phyloP scores from a whole-genome alignment of 257 asterid species.

The Verbena officinalis region DNA sequence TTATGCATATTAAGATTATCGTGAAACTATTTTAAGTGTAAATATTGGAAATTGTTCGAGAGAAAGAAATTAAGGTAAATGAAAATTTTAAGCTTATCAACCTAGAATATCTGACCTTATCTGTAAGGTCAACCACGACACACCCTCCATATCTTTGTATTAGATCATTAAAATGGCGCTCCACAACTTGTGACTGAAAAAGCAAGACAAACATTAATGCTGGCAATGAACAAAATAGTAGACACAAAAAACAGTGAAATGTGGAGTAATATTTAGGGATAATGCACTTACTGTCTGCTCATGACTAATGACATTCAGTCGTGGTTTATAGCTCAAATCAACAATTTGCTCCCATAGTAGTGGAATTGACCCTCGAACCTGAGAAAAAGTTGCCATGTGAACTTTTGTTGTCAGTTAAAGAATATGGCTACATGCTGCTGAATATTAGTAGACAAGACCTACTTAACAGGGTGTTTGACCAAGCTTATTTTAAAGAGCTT shows the following conservation, averaged over 20 bases:
- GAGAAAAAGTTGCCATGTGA: slow-evolving; percentile 37
- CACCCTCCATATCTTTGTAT: slow-evolving; percentile 86
- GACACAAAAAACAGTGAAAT: slow-evolving; percentile 10
- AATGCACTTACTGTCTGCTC: slow-evolving; percentile 71
- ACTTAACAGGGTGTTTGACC: too few relatives aligned
- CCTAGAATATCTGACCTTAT: slow-evolving; percentile 69
- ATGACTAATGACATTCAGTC: slow-evolving; percentile 69
- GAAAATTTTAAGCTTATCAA: slow-evolving; percentile 6
- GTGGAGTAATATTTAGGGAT: slow-evolving; percentile 23
- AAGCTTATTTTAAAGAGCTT: too few relatives aligned
- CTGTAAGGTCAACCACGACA: slow-evolving; percentile 83
- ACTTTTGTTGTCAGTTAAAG: slow-evolving; percentile 10
- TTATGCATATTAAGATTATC: too few relatives aligned
- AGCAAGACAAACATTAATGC: slow-evolving; percentile 21
- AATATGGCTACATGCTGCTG: background rate
- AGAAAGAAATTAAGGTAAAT: background rate
- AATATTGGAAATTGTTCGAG: too few relatives aligned
- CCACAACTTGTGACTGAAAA: slow-evolving; percentile 76
- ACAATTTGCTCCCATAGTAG: slow-evolving; percentile 99
- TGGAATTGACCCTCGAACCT: slow-evolving; percentile 97
- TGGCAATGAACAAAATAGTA: slow-evolving; percentile 19
- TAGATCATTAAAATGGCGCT: slow-evolving; percentile 91
- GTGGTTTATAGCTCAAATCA: slow-evolving; percentile 98
- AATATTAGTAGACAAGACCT: background rate
- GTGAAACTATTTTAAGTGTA: too few relatives aligned